Percentiles rank a stretch among this genome's conserved stretches.
These are phyloP conservation scores for Collybiopsis confluens DNA, from an alignment of 768 basidiomycete species.

Conservation along the genomic window DNA sequence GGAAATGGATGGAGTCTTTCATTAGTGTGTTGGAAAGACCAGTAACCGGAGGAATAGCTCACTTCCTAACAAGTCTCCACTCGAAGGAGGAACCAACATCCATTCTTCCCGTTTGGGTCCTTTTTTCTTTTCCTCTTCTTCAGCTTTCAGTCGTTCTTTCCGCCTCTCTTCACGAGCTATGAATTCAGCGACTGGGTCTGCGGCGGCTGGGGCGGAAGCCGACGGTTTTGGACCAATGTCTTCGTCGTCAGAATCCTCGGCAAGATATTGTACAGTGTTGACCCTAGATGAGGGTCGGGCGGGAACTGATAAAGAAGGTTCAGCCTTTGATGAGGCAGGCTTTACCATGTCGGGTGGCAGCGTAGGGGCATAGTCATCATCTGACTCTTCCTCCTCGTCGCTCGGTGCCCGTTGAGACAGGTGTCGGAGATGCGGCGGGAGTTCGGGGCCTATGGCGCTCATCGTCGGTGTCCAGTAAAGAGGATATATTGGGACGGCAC, in stretches of 20 bases:
- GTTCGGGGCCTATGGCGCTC: constrained; percentile 52
- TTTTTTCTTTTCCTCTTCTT: constrained; percentile 80
- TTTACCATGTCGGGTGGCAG: constrained; percentile 68
- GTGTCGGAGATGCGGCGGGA: constrained; percentile 43
- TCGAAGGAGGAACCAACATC: constrained; percentile 94
- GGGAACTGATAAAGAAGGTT: constrained; percentile 21
- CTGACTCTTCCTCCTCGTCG: constrained; percentile 46
- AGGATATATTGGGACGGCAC: too few relatives aligned
- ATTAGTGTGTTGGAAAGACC: not conserved
- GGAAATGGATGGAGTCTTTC: not conserved
- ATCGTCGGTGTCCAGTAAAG: constrained; percentile 31
- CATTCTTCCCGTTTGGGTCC: constrained; percentile 85
- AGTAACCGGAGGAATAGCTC: constrained; percentile 23
- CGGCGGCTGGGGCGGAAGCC: constrained; percentile 40
- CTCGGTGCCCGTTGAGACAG: constrained; percentile 12
- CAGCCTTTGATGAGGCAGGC: constrained; percentile 41
- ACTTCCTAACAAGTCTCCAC: constrained; percentile 78
- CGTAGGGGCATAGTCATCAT: constrained; percentile 68
- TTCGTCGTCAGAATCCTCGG: constrained; percentile 38
- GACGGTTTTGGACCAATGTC: constrained; percentile 84
- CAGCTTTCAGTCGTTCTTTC: constrained; percentile 59
- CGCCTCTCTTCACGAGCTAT: constrained; percentile 80
- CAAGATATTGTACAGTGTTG: not conserved
- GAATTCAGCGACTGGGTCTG: constrained; percentile 76
- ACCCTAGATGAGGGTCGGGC: not conserved